Conservation (phyloP, 345 rosid species). For the Reutealis trisperma region DNA sequence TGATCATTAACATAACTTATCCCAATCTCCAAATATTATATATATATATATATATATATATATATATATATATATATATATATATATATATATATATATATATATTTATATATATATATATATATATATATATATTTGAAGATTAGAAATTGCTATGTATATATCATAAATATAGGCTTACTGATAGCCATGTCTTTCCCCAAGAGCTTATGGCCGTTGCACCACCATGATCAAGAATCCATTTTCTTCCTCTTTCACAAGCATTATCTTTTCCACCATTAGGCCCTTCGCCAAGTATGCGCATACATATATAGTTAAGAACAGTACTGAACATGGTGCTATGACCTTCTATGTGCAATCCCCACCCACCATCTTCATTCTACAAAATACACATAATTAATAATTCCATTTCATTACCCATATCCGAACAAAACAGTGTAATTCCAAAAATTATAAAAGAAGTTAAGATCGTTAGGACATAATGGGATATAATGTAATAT, state of each 20-base stretch:
- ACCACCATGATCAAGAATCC: conserved; percentile 19
- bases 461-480: too few species aligned
- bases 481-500: too few species aligned
- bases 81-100: too few species aligned
- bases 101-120: too few species aligned
- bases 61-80: too few species aligned
- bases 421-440: not conserved
- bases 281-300: conserved; percentile 12
- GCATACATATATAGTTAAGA: conserved; percentile 15
- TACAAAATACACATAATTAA: not conserved
- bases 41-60: too few species aligned
- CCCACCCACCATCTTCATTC: conserved; percentile 2
- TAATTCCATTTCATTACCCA: not conserved
- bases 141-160: too few species aligned
- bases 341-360: conserved; percentile 3
- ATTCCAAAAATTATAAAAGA: not conserved
- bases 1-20: not conserved
- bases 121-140: too few species aligned
- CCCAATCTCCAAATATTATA: not conserved
- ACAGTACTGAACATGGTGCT: not conserved
- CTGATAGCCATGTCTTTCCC: conserved; percentile 28
- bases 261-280: conserved; percentile 17
- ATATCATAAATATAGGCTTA: not conserved
- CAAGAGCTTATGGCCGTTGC: conserved; percentile 3
- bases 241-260: conserved; percentile 16